A percentile compares a stretch with the other conserved stretches of the same genome.
phyloP scores from a whole-genome alignment of 176 grass and related monocot genomes.

The Oryza glaberrima region DNA sequence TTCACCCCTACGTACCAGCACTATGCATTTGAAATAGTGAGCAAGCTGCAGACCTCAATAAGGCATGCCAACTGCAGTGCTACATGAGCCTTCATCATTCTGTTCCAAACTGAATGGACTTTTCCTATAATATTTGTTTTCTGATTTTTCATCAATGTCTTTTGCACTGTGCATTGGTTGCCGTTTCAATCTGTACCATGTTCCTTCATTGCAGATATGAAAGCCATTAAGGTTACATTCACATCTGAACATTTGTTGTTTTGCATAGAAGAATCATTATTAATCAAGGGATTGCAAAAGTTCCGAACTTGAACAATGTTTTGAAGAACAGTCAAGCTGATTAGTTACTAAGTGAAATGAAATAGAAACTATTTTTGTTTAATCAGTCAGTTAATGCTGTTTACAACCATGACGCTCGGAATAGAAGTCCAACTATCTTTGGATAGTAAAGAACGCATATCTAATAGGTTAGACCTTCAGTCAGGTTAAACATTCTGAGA shows the following conservation, averaged over 20 bases:
- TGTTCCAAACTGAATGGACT: constrained; percentile 36
- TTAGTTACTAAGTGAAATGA: constrained; percentile 1
- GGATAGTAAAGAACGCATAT: not conserved
- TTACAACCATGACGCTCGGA: constrained; percentile 1
- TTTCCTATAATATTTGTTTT: constrained; percentile 32
- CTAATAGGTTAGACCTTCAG: constrained; percentile 11
- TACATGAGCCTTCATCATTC: constrained; percentile 44
- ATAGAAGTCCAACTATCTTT: not conserved
- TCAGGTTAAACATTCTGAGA: not conserved
- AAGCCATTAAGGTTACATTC: not conserved
- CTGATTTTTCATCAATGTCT: not conserved
- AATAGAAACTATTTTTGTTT: constrained; percentile 13
- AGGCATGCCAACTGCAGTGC: constrained; percentile 25
- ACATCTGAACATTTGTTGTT: constrained; percentile 2
- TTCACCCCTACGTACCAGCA: not conserved
- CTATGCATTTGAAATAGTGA: not conserved
- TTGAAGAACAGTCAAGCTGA: not conserved
- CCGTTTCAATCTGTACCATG: constrained; percentile 16
- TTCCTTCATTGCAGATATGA: constrained; percentile 4
- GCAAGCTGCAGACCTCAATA: not conserved
- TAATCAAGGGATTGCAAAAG: constrained; percentile 10
- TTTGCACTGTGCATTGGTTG: constrained; percentile 27
- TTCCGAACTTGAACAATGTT: constrained; percentile 19
- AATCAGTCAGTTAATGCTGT: not conserved
- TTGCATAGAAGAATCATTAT: not conserved